These are phyloP conservation scores for Lipomyces spencermartinsiae DNA, from an alignment of 805 yeast genomes.

Conservation along the genomic window DNA sequence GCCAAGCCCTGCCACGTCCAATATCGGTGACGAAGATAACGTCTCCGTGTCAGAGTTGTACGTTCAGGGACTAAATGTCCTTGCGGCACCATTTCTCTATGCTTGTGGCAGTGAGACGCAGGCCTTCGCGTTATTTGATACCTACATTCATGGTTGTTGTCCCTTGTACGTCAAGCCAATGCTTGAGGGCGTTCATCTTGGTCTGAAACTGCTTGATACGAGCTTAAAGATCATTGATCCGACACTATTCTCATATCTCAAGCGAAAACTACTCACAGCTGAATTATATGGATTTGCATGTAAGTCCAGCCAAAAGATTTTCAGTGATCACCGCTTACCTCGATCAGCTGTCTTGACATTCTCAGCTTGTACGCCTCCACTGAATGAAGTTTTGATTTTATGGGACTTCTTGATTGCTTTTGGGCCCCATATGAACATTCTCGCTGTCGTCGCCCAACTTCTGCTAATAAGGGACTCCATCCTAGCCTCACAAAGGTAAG, in stretches of 20 bases:
- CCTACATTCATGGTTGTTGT: conserved; percentile 65
- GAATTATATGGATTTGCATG: conserved; percentile 79
- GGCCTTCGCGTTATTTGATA: conserved; percentile 74
- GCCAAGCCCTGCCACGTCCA: conserved; percentile 41
- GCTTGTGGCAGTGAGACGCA: conserved; percentile 82
- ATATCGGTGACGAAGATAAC: conserved; percentile 1
- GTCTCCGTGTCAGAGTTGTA: conserved; percentile 50
- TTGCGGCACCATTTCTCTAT: conserved; percentile 82
- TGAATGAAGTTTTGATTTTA: conserved; percentile 71
- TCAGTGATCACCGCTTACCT: background rate
- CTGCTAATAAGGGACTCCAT: conserved; percentile 69
- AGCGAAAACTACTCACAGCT: conserved; percentile 73
- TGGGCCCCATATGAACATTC: conserved; percentile 85
- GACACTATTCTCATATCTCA: conserved; percentile 63
- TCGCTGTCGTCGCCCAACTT: conserved; percentile 83
- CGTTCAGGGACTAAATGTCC: conserved; percentile 92
- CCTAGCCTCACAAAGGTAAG: conserved; percentile 54
- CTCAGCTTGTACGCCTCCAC: conserved; percentile 87
- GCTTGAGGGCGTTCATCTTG: conserved; percentile 81
- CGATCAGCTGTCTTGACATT: conserved; percentile 71
- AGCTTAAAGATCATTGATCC: conserved; percentile 77
- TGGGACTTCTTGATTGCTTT: conserved; percentile 95
- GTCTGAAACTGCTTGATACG: conserved; percentile 70
- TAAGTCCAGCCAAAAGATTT: conserved; percentile 10
- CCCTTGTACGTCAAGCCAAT: conserved; percentile 82